Evolutionary conservation across 164 flowering plant species (phyloP), one percentile per base, ranked within the genome.

Genomic region (Annona cherimola): DNA sequence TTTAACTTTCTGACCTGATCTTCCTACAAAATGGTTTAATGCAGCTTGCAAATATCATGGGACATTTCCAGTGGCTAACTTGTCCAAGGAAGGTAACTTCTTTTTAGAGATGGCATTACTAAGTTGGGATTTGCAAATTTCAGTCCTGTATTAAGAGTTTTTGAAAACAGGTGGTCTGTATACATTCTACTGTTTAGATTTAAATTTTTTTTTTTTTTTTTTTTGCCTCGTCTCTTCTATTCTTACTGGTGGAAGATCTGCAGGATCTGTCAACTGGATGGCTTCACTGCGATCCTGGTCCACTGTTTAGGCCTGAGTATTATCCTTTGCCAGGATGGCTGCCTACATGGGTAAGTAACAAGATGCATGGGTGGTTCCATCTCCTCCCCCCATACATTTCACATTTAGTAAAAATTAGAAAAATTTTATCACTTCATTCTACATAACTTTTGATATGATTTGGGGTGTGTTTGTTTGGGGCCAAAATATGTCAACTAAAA

Each of bases 231-330:
- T 69, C 6, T 70, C 20, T 18, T 16, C 18, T n/a, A 35, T 20
- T 46, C 57, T 69, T 68, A 68, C 73, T n/a, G 45, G 55, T 46
- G 64, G 12, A 66, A 70, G 43, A 8, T 61, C 3, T 83, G 81
- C 86, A 95, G 99, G 98, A 93, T 81, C 76, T 95, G 70, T 87
- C 94, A 67, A 91, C 92, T 77, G 90, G 95, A 63, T 95, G 99
- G 99, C 97, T 95, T 76, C 81, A 89, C n/a, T 95, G 99, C 83
- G 99, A 95, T 83, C 96, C 99, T 73, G 98, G 90, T 67, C 89
- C 92, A 50, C 59, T 95, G 68, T 95, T 84, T 78, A 95, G 84
- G 82, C 96, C 99, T 8, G 94, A 88, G 68, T 61, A 70, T 79
- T 82, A 72, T 68, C 43, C 84, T 77, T 75, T 93, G 59, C 79